Evolutionary conservation across 371 early-diverging fungal genomes (phyloP).

Genomic region (Mortierella sp.): DNA sequence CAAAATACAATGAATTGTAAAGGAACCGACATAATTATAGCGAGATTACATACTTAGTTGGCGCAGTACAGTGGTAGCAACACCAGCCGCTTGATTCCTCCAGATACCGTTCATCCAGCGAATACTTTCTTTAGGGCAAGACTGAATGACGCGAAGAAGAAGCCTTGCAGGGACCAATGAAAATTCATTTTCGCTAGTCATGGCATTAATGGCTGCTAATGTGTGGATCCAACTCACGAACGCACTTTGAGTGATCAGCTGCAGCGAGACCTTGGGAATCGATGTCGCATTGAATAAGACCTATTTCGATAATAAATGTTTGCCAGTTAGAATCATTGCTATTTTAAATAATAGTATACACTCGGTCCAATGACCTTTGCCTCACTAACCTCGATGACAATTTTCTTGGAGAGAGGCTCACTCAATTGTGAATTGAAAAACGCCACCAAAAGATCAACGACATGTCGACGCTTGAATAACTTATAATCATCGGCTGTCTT

Average conservation of each 20-base stretch:
- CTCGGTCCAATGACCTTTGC: neutral
- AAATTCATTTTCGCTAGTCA: constrained; percentile 45
- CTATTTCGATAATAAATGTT: constrained; percentile 41
- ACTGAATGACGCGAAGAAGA: constrained; percentile 37
- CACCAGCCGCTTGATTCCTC: constrained; percentile 45
- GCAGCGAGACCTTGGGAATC: constrained; percentile 64
- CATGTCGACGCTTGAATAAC: constrained; percentile 76
- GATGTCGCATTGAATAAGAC: constrained; percentile 66
- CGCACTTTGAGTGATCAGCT: constrained; percentile 70
- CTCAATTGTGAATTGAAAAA: constrained; percentile 77
- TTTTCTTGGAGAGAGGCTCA: constrained; percentile 65
- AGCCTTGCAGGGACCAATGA: constrained; percentile 53
- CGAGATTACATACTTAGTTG: constrained; percentile 31
- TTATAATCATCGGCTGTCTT: constrained; percentile 70
- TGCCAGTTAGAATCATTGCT: neutral
- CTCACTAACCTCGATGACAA: constrained; percentile 62
- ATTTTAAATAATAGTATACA: neutral
- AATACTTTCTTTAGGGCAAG: constrained; percentile 47
- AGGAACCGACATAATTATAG: neutral
- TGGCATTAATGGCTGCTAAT: constrained; percentile 54
- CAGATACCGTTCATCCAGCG: constrained; percentile 54
- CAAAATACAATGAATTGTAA: neutral
- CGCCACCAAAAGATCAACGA: constrained; percentile 73
- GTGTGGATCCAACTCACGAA: constrained; percentile 72
- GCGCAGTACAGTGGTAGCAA: constrained; percentile 41